Conservation (phyloP, 371 early-diverging fungal species). For the Apophysomyces variabilis region DNA sequence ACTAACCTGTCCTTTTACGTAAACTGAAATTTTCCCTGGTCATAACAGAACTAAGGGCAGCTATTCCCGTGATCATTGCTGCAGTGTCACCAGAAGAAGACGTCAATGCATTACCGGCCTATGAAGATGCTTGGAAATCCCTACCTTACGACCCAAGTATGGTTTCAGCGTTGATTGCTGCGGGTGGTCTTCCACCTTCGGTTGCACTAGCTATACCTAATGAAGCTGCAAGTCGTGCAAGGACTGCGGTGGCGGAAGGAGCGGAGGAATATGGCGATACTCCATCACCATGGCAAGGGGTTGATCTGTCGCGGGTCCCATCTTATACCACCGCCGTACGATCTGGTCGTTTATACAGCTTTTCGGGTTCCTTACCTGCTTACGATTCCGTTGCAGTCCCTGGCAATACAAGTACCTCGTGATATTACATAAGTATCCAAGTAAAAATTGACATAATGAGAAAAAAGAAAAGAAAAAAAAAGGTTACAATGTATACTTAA, state of each 20-base stretch:
- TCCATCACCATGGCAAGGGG: conserved; percentile 22
- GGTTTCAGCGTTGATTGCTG: conserved; percentile 31
- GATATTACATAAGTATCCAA: background rate
- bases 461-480: background rate
- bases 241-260: conserved; percentile 76
- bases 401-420: conserved; percentile 8
- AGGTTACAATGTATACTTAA: background rate
- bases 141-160: conserved; percentile 45
- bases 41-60: conserved; percentile 52
- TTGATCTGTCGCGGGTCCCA: conserved; percentile 46
- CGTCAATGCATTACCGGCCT: conserved; percentile 45
- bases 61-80: conserved; percentile 45
- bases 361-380: conserved; percentile 45
- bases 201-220: conserved; percentile 76
- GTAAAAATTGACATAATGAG: background rate
- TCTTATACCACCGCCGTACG: conserved; percentile 46
- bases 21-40: conserved; percentile 12
- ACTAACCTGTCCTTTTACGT: background rate
- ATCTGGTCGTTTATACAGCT: conserved; percentile 48
- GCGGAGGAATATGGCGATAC: conserved; percentile 53
- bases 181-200: conserved; percentile 44
- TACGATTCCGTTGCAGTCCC: conserved; percentile 46
- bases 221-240: conserved; percentile 80
- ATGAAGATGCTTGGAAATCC: conserved; percentile 57
- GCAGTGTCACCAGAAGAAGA: conserved; percentile 43